Percentiles rank a stretch among this genome's conserved stretches.
These are phyloP conservation scores for Oidiodendron maius DNA, from an alignment of 495 filamentous ascomycete species.

Conservation along the genomic window DNA sequence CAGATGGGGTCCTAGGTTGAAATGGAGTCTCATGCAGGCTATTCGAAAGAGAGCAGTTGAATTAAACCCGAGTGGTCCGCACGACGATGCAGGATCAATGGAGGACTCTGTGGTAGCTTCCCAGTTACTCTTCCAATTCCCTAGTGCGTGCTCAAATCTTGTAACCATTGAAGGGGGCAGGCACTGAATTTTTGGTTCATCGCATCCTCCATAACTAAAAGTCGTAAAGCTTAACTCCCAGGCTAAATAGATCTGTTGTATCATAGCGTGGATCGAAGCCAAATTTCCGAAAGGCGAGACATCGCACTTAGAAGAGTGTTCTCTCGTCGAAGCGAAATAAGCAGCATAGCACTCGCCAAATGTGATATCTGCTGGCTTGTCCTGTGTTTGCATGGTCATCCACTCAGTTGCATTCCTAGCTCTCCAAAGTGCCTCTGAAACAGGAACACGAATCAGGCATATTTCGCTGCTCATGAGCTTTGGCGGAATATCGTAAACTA, in stretches of 20 bases:
- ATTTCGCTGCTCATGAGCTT: slow-evolving; percentile 58
- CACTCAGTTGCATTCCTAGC: slow-evolving; percentile 45
- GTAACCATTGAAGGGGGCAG: slow-evolving; percentile 49
- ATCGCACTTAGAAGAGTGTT: slow-evolving; percentile 42
- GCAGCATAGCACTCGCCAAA: slow-evolving; percentile 44
- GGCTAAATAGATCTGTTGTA: slow-evolving; percentile 63
- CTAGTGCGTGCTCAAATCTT: slow-evolving; percentile 51
- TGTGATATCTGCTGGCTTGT: slow-evolving; percentile 34
- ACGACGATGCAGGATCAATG: slow-evolving; percentile 42
- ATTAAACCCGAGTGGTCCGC: slow-evolving; percentile 60
- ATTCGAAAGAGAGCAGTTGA: slow-evolving; percentile 59
- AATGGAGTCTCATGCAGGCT: slow-evolving; percentile 62
- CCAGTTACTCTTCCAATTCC: slow-evolving; percentile 58
- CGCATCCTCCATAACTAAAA: slow-evolving; percentile 37
- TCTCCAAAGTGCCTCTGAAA: slow-evolving; percentile 44
- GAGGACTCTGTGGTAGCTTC: slow-evolving; percentile 49
- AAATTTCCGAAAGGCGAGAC: slow-evolving; percentile 61
- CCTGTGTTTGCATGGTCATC: slow-evolving; percentile 40
- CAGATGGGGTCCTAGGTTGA: slow-evolving; percentile 57
- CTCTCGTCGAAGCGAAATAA: slow-evolving; percentile 35
- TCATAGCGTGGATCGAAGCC: slow-evolving; percentile 59
- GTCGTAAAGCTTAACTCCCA: no score
- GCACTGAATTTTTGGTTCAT: slow-evolving; percentile 36
- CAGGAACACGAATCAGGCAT: slow-evolving; percentile 54
- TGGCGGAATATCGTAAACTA: slow-evolving; percentile 52